Evolutionary conservation across 495 filamentous ascomycete genomes (phyloP), one percentile per base, ranked within the genome.

Genomic region (Xylaria cubensis): DNA sequence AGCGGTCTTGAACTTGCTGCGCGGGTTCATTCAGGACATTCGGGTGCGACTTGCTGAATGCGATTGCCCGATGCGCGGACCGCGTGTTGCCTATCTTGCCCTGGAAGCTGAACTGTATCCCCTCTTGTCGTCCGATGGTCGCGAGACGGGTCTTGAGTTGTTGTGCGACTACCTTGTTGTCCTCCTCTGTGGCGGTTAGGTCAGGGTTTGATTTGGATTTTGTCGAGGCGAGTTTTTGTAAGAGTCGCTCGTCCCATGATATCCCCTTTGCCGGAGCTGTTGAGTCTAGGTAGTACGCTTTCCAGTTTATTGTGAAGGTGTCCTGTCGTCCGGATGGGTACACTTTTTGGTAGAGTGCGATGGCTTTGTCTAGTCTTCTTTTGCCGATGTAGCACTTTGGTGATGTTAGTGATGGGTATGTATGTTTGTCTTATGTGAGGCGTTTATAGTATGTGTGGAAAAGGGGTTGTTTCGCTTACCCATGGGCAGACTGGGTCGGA

Each of bases 341-440:
- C 32, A 78, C 77, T 63, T 82, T 77, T 73, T 89, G 87, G 84
- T 93, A 93, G n/a, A 84, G 75, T 3, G 79, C 72, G 73, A 97
- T 95, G 36, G 91, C 93, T 53, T 83, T 83, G 48, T 91, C 86
- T 12, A 97, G 88, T 50, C 92, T 90, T 68, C 88, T 89, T 76
- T 92, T 92, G 76, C 93, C 93, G n/a, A 97, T 83, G 79, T 93
- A 97, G 85, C 94, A 97, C 92, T 68, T 64, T 65, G 12, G 42
- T 39, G 39, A 39, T 15, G 0, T 55, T 32, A 67, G 29, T 24
- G 56, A n/a, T 59, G 17, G 63, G 9, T 53, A 29, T 65, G 6
- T 50, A 8, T 10, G 63, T 1, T 2, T n/a, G 63, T 34, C 7
- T 17, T 13, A 24, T 1, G 8, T 32, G 19, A 9, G 12, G 17